A percentile compares a stretch with the other conserved stretches of the same genome.
Evolutionary conservation across 108 stramenopile genomes (phyloP).

Genomic region (Skeletonema menzelii): DNA sequence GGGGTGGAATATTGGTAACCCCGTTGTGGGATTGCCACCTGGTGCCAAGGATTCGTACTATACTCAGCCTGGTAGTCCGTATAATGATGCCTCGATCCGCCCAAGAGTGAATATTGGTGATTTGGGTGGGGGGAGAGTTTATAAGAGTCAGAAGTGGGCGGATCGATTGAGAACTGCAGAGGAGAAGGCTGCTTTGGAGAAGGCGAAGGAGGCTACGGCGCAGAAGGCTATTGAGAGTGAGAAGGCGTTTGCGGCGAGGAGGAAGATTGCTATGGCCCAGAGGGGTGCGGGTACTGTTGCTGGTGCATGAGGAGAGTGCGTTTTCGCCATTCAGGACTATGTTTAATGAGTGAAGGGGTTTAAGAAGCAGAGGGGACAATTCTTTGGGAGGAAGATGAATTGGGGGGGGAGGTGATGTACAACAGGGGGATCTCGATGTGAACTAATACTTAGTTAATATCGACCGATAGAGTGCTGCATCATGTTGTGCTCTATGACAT

Average conservation of each 20-base stretch:
- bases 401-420: background rate
- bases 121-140: constrained; percentile 82
- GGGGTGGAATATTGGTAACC: constrained; percentile 88
- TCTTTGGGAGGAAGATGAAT: background rate
- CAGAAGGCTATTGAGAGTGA: constrained; percentile 23
- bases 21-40: constrained; percentile 77
- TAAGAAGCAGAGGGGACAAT: background rate
- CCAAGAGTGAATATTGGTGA: constrained; percentile 71
- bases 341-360: background rate
- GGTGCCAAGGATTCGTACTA: constrained; percentile 82
- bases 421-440: background rate
- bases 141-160: constrained; percentile 89
- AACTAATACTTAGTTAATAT: background rate
- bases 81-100: constrained; percentile 74
- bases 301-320: background rate
- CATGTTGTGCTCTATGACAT: background rate
- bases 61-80: constrained; percentile 95
- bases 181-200: constrained; percentile 65
- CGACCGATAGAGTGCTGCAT: background rate
- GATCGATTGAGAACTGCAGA: constrained; percentile 76
- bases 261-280: constrained; percentile 24
- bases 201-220: constrained; percentile 23
- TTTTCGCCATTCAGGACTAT: too few relatives aligned
- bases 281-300: constrained; percentile 40
- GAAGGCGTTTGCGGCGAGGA: constrained; percentile 32